Evolutionary conservation across 2,329 filamentous ascomycete genomes (phyloP).

Genomic region (Sporothrix phasma): DNA sequence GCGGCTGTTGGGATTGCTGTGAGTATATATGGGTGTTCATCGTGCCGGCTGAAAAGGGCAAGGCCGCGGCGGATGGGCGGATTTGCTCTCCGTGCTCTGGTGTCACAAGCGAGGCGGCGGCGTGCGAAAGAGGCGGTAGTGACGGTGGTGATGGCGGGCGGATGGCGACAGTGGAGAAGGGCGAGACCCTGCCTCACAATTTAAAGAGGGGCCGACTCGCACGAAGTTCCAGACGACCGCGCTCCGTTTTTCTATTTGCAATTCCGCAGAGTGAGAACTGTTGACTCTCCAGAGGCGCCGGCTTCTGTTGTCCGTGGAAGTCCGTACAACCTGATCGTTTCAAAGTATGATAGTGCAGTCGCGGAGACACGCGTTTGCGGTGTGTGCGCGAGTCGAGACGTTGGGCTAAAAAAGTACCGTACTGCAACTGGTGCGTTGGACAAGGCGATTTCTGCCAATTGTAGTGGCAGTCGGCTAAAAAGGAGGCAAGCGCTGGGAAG

Average conservation of each 20-base stretch:
- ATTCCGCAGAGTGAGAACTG: neutral
- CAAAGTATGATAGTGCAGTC: no score
- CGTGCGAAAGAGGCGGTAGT: neutral
- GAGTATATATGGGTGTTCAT: conserved; percentile 18
- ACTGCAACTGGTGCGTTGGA: neutral
- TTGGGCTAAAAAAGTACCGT: neutral
- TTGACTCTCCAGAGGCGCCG: neutral
- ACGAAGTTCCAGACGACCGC: neutral
- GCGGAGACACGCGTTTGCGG: no score
- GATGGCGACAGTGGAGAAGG: neutral
- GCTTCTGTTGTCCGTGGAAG: neutral
- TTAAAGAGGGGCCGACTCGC: neutral
- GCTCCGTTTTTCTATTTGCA: neutral
- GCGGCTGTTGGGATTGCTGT: conserved; percentile 15
- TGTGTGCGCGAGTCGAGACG: neutral
- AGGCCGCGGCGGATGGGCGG: neutral
- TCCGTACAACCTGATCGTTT: neutral
- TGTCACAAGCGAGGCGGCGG: neutral
- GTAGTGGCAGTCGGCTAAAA: neutral
- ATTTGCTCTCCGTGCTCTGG: neutral
- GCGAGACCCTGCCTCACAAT: neutral
- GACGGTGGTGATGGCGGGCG: neutral
- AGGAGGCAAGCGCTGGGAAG: neutral
- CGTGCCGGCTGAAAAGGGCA: neutral
- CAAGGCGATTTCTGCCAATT: neutral